phyloP scores from a whole-genome alignment of 2,329 filamentous ascomycete genomes.

The Monosporascus sp. region DNA sequence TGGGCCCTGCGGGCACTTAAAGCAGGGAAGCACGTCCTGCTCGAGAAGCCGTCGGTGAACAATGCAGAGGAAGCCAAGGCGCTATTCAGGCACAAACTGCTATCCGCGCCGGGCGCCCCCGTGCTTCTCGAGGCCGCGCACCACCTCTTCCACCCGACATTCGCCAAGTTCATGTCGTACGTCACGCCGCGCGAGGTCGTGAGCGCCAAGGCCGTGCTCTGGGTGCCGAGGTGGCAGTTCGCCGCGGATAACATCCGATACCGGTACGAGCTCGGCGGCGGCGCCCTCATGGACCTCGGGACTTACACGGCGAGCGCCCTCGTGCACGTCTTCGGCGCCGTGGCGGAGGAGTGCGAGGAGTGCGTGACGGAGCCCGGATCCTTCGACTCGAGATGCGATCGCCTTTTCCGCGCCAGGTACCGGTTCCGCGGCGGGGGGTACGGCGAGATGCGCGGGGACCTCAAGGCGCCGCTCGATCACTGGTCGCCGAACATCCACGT shows the following conservation, averaged over 20 bases:
- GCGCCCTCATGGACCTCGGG: slow-evolving; percentile 33
- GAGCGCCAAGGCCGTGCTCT: slow-evolving; percentile 26
- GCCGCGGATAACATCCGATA: slow-evolving; percentile 38
- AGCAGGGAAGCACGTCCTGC: slow-evolving; percentile 49
- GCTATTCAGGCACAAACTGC: slow-evolving; percentile 36
- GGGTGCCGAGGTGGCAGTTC: slow-evolving; percentile 26
- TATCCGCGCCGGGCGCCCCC: slow-evolving; percentile 30
- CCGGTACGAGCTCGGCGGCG: slow-evolving; percentile 36
- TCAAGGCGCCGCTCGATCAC: slow-evolving; percentile 15
- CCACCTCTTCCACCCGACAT: slow-evolving; percentile 45
- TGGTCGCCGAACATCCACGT: slow-evolving; percentile 15
- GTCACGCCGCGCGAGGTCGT: slow-evolving; percentile 34
- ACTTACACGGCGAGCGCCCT: slow-evolving; percentile 29
- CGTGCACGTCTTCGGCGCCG: slow-evolving; percentile 26
- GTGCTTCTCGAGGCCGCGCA: slow-evolving; percentile 51
- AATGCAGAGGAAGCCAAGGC: slow-evolving; percentile 39
- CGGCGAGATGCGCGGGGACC: slow-evolving; percentile 26
- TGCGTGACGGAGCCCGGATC: slow-evolving; percentile 17
- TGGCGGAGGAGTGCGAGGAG: slow-evolving; percentile 28
- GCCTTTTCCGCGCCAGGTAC: slow-evolving; percentile 26
- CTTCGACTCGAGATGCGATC: slow-evolving; percentile 20
- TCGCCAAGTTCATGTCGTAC: slow-evolving; percentile 34
- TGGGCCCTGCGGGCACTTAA: slow-evolving; percentile 43
- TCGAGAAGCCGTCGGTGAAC: slow-evolving; percentile 48
- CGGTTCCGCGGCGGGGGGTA: slow-evolving; percentile 28